Percentiles rank a stretch among this genome's conserved stretches.
These are phyloP conservation scores for Puccinia hordei DNA, from an alignment of 1,284 basidiomycete species.

Conservation along the genomic window DNA sequence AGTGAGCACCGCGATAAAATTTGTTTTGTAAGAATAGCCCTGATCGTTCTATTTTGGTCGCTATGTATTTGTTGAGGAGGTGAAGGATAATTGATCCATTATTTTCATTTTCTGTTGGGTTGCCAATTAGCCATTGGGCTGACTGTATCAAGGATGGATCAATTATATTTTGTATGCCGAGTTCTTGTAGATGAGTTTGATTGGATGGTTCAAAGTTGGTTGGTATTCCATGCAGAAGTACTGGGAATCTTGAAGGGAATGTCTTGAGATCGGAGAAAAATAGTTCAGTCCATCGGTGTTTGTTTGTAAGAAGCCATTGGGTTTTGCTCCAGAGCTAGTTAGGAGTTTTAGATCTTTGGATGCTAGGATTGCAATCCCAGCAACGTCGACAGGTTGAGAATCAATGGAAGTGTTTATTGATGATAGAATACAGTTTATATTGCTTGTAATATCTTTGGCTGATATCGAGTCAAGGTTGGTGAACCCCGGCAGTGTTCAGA, in stretches of 20 bases:
- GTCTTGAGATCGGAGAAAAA: not conserved
- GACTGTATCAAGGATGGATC: not conserved
- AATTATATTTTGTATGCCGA: not conserved
- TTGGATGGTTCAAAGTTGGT: not conserved
- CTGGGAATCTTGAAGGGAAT: not conserved
- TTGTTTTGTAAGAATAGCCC: too few species aligned
- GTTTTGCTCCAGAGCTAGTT: not conserved
- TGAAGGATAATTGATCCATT: too few species aligned
- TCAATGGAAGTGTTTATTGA: not conserved
- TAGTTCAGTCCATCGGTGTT: not conserved
- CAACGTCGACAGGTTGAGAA: not conserved
- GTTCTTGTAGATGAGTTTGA: not conserved
- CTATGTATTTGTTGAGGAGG: too few species aligned
- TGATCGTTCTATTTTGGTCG: too few species aligned
- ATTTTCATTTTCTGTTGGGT: too few species aligned
- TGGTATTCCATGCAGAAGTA: not conserved
- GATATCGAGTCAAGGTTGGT: not conserved
- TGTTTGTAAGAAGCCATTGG: not conserved
- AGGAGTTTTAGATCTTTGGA: not conserved
- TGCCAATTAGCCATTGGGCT: slow-evolving; percentile 4
- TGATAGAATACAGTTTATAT: not conserved
- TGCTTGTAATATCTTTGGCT: not conserved
- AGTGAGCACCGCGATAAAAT: too few species aligned
- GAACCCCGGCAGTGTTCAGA: not conserved
- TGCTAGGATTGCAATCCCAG: not conserved